phyloP scores from a whole-genome alignment of 306 rosid genomes.

The Pterocarpus macrocarpus region DNA sequence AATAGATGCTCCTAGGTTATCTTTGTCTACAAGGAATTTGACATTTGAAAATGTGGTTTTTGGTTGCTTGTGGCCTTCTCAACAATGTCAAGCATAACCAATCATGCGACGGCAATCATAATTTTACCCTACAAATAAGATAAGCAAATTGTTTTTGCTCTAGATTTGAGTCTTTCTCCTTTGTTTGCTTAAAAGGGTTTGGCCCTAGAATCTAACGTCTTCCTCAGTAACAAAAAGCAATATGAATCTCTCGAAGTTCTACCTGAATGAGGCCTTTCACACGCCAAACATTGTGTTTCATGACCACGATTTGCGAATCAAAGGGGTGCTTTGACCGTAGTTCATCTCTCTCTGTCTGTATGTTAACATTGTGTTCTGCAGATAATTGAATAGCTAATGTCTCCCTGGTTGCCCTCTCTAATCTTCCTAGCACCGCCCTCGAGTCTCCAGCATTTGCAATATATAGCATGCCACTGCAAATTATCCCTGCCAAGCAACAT shows the following conservation, averaged over 20 bases:
- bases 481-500: slow-evolving; percentile 82
- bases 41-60: neutral
- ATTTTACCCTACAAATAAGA: neutral
- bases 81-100: slow-evolving; percentile 7
- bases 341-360: slow-evolving; percentile 76
- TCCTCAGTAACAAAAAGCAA: neutral
- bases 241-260: slow-evolving; percentile 10
- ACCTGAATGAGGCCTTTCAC: slow-evolving; percentile 95
- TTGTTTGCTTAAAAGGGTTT: neutral
- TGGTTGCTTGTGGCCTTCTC: slow-evolving; percentile 20
- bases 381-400: slow-evolving; percentile 75
- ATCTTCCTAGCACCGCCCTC: slow-evolving; percentile 72
- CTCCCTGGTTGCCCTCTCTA: slow-evolving; percentile 68
- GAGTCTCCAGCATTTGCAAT: slow-evolving; percentile 90
- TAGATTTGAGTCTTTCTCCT: neutral
- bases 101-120: neutral
- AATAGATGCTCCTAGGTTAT: neutral
- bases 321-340: slow-evolving; percentile 64
- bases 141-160: slow-evolving; percentile 15
- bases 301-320: slow-evolving; percentile 78
- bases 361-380: slow-evolving; percentile 79
- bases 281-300: slow-evolving; percentile 82
- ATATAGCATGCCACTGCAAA: slow-evolving; percentile 68
- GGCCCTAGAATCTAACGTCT: neutral
- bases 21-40: slow-evolving; percentile 10